Evolutionary conservation across 1,284 basidiomycete species (phyloP).

Genomic region (Peniophora sp.): DNA sequence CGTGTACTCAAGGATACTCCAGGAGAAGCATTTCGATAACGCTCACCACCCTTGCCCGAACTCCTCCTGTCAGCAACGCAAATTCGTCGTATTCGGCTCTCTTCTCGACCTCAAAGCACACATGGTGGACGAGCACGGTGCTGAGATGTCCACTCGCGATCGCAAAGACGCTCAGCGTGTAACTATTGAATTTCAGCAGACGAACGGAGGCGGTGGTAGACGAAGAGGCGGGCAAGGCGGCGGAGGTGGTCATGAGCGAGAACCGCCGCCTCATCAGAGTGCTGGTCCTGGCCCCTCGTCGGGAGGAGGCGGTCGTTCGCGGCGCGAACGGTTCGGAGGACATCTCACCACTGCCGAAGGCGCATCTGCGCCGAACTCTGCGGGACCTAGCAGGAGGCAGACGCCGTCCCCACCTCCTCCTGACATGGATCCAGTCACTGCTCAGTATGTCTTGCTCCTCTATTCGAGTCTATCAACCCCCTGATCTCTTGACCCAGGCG

Average conservation of each 20-base stretch:
- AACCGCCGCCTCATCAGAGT: constrained; percentile 31
- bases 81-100: constrained; percentile 92
- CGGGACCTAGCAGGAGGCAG: constrained; percentile 24
- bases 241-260: constrained; percentile 31
- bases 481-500: constrained; percentile 34
- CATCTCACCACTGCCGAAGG: constrained; percentile 46
- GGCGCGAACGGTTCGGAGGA: constrained; percentile 59
- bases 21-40: constrained; percentile 67
- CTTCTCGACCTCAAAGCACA: constrained; percentile 90
- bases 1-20: constrained; percentile 1
- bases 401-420: constrained; percentile 37
- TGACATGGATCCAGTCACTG: constrained; percentile 44
- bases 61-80: constrained; percentile 70
- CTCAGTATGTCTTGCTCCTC: constrained; percentile 36
- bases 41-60: constrained; percentile 78
- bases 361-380: constrained; percentile 11
- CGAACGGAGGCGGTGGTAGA: constrained; percentile 29
- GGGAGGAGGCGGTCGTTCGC: constrained; percentile 17
- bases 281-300: constrained; percentile 18
- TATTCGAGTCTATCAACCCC: neutral
- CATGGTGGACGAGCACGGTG: constrained; percentile 81
- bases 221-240: constrained; percentile 1
- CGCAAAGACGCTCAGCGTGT: constrained; percentile 74
- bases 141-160: constrained; percentile 73
- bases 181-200: constrained; percentile 72